These are phyloP conservation scores for Pseudopyrenochaeta lycopersici DNA, from an alignment of 2,329 filamentous ascomycete species.

Conservation along the genomic window DNA sequence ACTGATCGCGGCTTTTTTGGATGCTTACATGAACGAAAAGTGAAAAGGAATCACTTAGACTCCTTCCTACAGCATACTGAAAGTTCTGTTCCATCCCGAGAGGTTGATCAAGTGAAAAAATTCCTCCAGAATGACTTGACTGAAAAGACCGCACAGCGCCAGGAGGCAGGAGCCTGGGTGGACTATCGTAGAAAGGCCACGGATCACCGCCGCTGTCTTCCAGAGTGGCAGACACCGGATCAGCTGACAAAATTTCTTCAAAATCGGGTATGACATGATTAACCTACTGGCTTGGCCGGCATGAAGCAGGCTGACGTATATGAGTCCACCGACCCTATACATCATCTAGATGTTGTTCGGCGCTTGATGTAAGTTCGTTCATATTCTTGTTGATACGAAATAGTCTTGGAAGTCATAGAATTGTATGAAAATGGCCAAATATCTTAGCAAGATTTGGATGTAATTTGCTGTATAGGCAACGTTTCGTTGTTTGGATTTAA, in stretches of 20 bases:
- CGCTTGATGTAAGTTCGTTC: constrained; percentile 11
- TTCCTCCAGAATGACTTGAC: background rate
- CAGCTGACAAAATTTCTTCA: background rate
- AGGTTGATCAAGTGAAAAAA: background rate
- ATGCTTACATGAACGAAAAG: constrained; percentile 2
- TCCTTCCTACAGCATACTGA: background rate
- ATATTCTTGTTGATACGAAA: background rate
- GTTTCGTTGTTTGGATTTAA: too few relatives aligned
- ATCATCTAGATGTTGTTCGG: constrained; percentile 7
- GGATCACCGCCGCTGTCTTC: background rate
- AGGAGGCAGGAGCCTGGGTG: background rate
- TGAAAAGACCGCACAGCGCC: background rate
- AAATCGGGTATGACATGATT: background rate
- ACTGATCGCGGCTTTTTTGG: background rate
- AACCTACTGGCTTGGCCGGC: background rate
- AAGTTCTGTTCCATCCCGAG: background rate
- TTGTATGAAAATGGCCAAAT: too few relatives aligned
- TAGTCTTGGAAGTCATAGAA: background rate
- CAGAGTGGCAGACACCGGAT: background rate
- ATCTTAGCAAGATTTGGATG: too few relatives aligned
- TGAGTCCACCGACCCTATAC: background rate
- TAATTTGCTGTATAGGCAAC: too few relatives aligned
- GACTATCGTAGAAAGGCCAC: background rate
- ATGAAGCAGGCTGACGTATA: background rate
- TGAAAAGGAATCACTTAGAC: constrained; percentile 1